Conservation (phyloP, 257 asterid genomes). For the Jacaranda copaia region DNA sequence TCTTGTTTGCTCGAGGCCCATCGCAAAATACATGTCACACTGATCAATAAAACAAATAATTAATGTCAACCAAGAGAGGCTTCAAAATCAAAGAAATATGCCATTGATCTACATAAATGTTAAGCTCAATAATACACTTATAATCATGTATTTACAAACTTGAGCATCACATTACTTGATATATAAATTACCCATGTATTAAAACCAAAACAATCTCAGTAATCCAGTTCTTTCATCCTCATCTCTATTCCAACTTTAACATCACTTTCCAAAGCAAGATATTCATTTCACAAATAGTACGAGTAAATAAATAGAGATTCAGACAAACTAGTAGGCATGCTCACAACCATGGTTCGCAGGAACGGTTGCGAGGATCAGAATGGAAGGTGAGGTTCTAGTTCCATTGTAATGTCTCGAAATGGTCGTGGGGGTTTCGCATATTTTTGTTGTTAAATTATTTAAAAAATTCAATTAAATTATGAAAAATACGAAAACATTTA, state of each 20-base stretch:
- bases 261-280: not conserved
- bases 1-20: conserved; percentile 88
- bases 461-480: too few relatives aligned
- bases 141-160: not conserved
- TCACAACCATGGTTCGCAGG: too few relatives aligned
- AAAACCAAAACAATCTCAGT: not conserved
- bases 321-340: conserved; percentile 95
- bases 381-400: too few relatives aligned
- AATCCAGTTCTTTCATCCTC: not conserved
- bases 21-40: conserved; percentile 83
- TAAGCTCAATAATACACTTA: not conserved
- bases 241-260: not conserved
- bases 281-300: not conserved
- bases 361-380: too few relatives aligned
- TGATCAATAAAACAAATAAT: conserved; percentile 36
- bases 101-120: not conserved
- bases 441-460: too few relatives aligned
- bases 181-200: not conserved
- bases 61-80: conserved; percentile 12
- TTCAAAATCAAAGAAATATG: not conserved
- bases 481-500: too few relatives aligned
- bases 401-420: too few relatives aligned
- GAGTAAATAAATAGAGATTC: conserved; percentile 28
- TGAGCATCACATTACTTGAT: conserved; percentile 15
- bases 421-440: too few relatives aligned